Percentiles rank a stretch among this genome's conserved stretches.
phyloP scores from a whole-genome alignment of 331 rosid genomes.

The Pyracantha coccinea region DNA sequence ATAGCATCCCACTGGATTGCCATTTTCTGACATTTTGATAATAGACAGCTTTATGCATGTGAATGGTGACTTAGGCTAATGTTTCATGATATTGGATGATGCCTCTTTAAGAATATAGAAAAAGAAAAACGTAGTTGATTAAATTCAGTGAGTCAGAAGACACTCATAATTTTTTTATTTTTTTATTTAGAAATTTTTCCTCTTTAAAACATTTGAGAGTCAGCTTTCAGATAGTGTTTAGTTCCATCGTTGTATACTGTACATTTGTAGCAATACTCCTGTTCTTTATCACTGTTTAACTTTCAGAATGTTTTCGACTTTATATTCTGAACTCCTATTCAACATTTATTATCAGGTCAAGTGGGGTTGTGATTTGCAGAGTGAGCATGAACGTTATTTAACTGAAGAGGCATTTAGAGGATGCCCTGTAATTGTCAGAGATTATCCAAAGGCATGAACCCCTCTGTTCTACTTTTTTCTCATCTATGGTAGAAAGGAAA shows the following conservation, averaged over 20 bases:
- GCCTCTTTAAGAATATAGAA: not conserved
- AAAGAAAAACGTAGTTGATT: not conserved
- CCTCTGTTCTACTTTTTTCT: conserved; percentile 3
- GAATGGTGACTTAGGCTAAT: not conserved
- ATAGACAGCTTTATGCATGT: not conserved
- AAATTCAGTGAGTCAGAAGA: not conserved
- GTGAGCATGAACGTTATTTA: conserved; percentile 95
- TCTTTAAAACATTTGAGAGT: not conserved
- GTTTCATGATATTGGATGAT: not conserved
- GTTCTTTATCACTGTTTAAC: conserved; percentile 6
- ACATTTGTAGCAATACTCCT: not conserved
- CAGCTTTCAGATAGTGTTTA: not conserved
- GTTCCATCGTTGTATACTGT: not conserved
- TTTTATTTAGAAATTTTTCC: too few species aligned
- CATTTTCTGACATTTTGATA: not conserved
- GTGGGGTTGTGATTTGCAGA: conserved; percentile 98
- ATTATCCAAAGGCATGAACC: conserved; percentile 80
- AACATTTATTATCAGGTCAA: conserved; percentile 46
- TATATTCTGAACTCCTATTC: conserved; percentile 12
- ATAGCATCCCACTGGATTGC: not conserved
- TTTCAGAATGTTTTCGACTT: not conserved
- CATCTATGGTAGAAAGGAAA: not conserved
- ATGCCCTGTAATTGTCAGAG: conserved; percentile 85
- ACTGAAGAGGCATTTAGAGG: conserved; percentile 88
- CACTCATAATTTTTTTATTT: not conserved